These are phyloP conservation scores for Funneliformis mosseae DNA, from an alignment of 192 early-diverging fungal species.

Conservation along the genomic window DNA sequence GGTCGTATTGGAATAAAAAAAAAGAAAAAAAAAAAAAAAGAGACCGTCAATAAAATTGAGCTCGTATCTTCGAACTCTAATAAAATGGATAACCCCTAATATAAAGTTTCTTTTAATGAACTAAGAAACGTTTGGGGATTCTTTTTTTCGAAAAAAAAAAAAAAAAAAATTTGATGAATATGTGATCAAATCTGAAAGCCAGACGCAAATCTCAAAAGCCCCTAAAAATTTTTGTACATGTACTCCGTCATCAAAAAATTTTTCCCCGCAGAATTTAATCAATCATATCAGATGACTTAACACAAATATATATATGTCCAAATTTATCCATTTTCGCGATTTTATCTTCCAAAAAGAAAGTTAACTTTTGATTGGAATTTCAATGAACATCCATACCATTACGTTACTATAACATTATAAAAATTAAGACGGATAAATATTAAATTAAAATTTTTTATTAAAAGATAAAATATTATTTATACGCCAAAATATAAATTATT, in stretches of 20 bases:
- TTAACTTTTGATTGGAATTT: too few species aligned
- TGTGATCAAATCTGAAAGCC: not conserved
- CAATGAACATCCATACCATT: too few species aligned
- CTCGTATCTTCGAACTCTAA: not conserved
- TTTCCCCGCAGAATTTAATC: too few species aligned
- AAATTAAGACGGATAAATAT: too few species aligned
- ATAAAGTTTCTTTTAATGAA: not conserved
- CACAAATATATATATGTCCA: too few species aligned
- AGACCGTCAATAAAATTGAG: slow-evolving; percentile 5
- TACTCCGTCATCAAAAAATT: not conserved
- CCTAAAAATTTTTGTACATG: not conserved
- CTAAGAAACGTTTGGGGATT: not conserved
- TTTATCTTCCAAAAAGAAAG: too few species aligned
- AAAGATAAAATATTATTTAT: too few species aligned
- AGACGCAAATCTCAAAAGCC: not conserved
- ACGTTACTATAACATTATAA: too few species aligned
- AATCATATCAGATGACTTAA: too few species aligned
- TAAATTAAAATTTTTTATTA: too few species aligned
- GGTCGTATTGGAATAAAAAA: not conserved
- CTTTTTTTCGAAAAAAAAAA: not conserved
- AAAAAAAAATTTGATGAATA: not conserved
- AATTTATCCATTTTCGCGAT: too few species aligned
- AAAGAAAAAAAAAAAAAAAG: not conserved
- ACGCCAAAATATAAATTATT: too few species aligned
- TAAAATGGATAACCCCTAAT: not conserved